Evolutionary conservation across 768 basidiomycete species (phyloP).

Genomic region (Boletus rubroflammeus): DNA sequence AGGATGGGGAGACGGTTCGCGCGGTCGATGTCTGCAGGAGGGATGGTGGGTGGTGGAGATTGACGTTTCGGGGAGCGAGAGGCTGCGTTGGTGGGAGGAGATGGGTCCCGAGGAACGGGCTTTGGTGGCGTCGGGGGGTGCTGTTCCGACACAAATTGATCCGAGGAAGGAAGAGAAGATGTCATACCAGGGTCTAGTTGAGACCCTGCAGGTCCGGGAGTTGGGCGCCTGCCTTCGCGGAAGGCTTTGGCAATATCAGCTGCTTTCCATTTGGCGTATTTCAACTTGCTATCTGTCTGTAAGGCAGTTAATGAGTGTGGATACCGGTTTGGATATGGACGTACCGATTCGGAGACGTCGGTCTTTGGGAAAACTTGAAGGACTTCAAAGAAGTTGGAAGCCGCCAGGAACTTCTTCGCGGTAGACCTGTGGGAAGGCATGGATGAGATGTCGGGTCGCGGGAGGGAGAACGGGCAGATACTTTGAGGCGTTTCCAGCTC

Average conservation of each 20-base stretch:
- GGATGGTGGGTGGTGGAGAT: conserved; percentile 31
- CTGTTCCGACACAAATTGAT: conserved; percentile 11
- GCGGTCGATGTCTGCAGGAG: conserved; percentile 27
- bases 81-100: conserved; percentile 19
- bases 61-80: conserved; percentile 31
- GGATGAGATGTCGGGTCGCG: conserved; percentile 5
- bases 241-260: conserved; percentile 92
- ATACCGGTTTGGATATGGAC: conserved; percentile 16
- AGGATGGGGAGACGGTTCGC: conserved; percentile 28
- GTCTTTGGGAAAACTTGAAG: conserved; percentile 69
- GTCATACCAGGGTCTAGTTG: conserved; percentile 23
- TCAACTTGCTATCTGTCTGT: conserved; percentile 83
- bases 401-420: conserved; percentile 92
- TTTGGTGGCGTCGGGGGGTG: conserved; percentile 16
- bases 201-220: conserved; percentile 69
- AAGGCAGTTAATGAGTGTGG: neutral
- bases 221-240: conserved; percentile 86
- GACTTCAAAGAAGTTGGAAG: conserved; percentile 91
- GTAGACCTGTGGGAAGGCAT: conserved; percentile 57
- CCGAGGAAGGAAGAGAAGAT: conserved; percentile 10
- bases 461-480: conserved; percentile 31
- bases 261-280: conserved; percentile 97
- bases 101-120: conserved; percentile 26
- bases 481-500: conserved; percentile 73
- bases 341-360: conserved; percentile 55